Base-by-base conservation (phyloP, 371 early-diverging fungal species). In the Haplosporangium sp. region DNA sequence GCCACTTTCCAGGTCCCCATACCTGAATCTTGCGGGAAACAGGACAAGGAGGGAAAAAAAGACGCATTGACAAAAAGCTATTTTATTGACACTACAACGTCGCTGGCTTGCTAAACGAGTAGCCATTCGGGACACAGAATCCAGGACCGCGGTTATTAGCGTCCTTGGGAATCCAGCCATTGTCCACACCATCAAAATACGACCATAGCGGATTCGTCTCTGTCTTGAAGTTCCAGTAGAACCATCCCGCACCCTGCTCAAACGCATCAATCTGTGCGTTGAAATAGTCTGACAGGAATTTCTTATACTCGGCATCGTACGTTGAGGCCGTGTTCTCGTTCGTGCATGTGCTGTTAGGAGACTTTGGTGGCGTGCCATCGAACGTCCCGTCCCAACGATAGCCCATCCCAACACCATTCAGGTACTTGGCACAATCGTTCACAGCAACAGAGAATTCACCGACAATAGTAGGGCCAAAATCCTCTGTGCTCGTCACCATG, bases 391-490 rank as follows among this genome's bases (percentile, higher is more conserved):
- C 90, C 76, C 85, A 92, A 13, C 92, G 84, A 13, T 86, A 79
- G 0, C 90, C 90, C 0, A 80, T 58, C 8, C 87, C 86, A 23
- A 92, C 82, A 11, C 93, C 93, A 57, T 93, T 93, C 45, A 92
- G 62, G 64, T 86, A 92, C 13, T 83, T 84, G 8, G 90, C 90
- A 68, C 94, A 94, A 58, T 92, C 94, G 46, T 89, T 91, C 51
- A 86, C 90, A 5, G 93, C 93, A 6, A 87, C 66, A 6, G 91
- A 91, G 68, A 90, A 94, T 64, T 94, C 93, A 40, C 92, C 92
- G 0, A 90, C 89, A 76, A 94, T 86, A 1, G 90, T 90, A 6
- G 87, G 86, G 0, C 83, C 88, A 40, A 83, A 83, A 18, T 45
- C 58, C 55, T 63, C 47, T 2, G 55, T 61, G 50, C 72, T 67